A percentile compares a stretch with the other conserved stretches of the same genome.
These are phyloP conservation scores for Vitis amurensis DNA, from an alignment of 164 flowering plant species.

Conservation along the genomic window DNA sequence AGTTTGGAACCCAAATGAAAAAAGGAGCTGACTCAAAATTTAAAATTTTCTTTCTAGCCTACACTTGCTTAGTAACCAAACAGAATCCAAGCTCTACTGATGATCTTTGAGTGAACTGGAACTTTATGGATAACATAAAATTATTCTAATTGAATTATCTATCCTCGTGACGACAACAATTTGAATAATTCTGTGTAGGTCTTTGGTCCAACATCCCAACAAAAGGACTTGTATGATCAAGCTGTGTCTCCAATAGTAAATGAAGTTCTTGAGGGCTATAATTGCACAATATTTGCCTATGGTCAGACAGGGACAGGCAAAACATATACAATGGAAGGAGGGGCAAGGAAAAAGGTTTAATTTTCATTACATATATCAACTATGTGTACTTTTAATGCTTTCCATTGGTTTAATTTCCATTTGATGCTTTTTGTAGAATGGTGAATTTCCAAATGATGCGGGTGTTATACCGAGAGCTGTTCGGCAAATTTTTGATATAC, in stretches of 20 bases:
- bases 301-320: slow-evolving; percentile 92
- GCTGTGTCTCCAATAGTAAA: slow-evolving; percentile 65
- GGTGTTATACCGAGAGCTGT: slow-evolving; percentile 87
- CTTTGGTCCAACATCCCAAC: slow-evolving; percentile 73
- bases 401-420: background rate
- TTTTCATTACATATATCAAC: background rate
- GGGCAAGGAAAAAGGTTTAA: slow-evolving; percentile 59
- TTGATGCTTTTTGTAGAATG: slow-evolving; percentile 45
- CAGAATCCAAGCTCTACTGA: too few relatives aligned
- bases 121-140: too few relatives aligned
- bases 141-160: too few relatives aligned
- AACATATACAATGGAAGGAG: slow-evolving; percentile 88
- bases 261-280: slow-evolving; percentile 81
- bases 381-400: background rate
- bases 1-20: too few relatives aligned
- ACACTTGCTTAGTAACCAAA: too few relatives aligned
- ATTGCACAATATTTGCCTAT: slow-evolving; percentile 82
- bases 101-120: too few relatives aligned
- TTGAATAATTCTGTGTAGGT: slow-evolving; percentile 40
- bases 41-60: too few relatives aligned
- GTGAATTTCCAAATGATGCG: slow-evolving; percentile 74
- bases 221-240: slow-evolving; percentile 58
- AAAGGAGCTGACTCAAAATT: too few relatives aligned
- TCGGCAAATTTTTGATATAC: slow-evolving; percentile 60
- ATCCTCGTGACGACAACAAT: background rate